Conservation (phyloP, 179 eudicot genomes). For the Drosera spatulata region DNA sequence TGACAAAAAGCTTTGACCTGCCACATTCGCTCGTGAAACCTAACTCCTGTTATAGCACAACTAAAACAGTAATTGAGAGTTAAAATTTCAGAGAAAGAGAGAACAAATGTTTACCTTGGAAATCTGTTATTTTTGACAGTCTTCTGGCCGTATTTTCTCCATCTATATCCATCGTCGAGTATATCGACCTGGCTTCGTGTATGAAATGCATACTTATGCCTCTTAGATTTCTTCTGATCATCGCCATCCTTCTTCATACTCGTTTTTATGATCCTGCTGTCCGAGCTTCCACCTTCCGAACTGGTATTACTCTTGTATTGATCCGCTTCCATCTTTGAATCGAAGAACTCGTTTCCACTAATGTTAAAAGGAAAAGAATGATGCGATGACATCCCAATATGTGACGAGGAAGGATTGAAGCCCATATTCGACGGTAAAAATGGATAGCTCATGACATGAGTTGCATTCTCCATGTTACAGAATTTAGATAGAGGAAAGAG, state of each 20-base stretch:
- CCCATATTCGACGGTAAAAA: neutral
- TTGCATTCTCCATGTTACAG: neutral
- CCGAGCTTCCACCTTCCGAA: neutral
- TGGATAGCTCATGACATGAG: neutral
- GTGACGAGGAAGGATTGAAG: neutral
- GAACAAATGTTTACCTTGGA: neutral
- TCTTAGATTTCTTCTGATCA: conserved; percentile 20
- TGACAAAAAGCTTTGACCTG: too few relatives aligned
- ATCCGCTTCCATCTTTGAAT: neutral
- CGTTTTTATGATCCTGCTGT: neutral
- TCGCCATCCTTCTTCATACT: neutral
- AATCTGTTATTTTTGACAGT: neutral
- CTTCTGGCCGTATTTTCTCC: neutral
- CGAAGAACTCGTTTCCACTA: neutral
- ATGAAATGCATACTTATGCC: conserved; percentile 42
- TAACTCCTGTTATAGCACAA: too few relatives aligned
- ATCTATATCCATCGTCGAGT: neutral
- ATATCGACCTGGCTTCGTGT: conserved; percentile 35
- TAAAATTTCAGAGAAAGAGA: neutral
- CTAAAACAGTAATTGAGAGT: too few relatives aligned
- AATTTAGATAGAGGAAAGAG: neutral
- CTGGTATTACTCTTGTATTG: neutral
- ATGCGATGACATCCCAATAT: neutral
- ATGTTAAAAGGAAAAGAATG: neutral
- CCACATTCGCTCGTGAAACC: too few relatives aligned